These are phyloP conservation scores for Acidomyces sp. DNA, from an alignment of 495 filamentous ascomycete species.

Conservation along the genomic window DNA sequence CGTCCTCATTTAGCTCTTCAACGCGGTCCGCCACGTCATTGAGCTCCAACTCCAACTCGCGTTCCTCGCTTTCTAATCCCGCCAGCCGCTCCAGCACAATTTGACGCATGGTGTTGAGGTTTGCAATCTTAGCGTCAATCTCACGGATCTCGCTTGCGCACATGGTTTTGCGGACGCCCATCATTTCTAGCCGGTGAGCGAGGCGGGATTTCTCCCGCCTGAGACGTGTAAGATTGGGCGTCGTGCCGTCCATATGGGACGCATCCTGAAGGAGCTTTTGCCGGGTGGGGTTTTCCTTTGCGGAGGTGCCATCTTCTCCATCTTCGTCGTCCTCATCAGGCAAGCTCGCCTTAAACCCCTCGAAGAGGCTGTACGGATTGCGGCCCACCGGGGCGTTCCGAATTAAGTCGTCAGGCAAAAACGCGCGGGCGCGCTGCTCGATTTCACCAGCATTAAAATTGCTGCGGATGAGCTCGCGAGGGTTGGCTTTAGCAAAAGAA, in stretches of 20 bases:
- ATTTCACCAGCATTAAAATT: constrained; percentile 87
- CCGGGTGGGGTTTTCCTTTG: constrained; percentile 58
- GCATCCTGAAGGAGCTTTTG: constrained; percentile 53
- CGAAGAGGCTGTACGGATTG: constrained; percentile 82
- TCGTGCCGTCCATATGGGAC: constrained; percentile 36
- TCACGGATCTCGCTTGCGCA: constrained; percentile 89
- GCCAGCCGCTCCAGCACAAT: constrained; percentile 86
- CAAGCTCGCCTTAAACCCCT: constrained; percentile 86
- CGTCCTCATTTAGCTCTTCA: constrained; percentile 65
- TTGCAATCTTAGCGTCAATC: constrained; percentile 92
- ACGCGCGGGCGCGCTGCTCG: constrained; percentile 81
- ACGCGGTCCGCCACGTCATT: constrained; percentile 72
- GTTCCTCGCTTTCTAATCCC: constrained; percentile 81
- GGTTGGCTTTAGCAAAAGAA: constrained; percentile 71
- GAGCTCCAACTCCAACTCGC: constrained; percentile 77
- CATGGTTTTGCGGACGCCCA: constrained; percentile 92
- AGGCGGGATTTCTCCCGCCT: constrained; percentile 65
- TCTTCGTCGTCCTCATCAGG: constrained; percentile 50
- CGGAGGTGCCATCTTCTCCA: constrained; percentile 19
- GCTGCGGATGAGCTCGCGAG: constrained; percentile 83
- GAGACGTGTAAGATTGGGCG: constrained; percentile 53
- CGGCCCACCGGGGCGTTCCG: constrained; percentile 71
- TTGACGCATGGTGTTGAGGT: constrained; percentile 82
- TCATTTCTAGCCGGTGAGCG: constrained; percentile 76
- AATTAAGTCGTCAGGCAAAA: constrained; percentile 82